Evolutionary conservation across 495 filamentous ascomycete species (phyloP).

Genomic region (Lophiotrema nucula): DNA sequence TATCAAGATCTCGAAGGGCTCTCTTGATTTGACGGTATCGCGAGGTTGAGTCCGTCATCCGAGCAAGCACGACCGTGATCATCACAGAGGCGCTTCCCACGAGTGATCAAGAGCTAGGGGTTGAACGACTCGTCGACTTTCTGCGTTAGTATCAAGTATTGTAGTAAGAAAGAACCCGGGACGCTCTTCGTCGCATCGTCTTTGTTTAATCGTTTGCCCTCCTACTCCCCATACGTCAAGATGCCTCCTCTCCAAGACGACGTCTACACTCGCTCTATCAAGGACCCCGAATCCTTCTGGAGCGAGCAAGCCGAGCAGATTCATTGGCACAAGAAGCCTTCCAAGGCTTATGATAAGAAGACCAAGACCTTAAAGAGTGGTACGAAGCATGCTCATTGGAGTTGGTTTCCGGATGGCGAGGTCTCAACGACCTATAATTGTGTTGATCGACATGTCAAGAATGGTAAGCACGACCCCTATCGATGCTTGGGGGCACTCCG

Average conservation of each 20-base stretch:
- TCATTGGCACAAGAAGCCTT: slow-evolving; percentile 75
- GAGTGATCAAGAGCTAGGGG: too few species aligned
- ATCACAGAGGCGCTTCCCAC: too few species aligned
- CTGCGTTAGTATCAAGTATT: too few species aligned
- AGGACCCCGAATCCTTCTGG: slow-evolving; percentile 74
- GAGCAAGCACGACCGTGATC: too few species aligned
- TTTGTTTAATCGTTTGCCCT: background rate
- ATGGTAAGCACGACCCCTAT: background rate
- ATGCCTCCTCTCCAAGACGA: slow-evolving; percentile 38
- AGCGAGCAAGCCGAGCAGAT: slow-evolving; percentile 67
- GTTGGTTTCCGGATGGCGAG: slow-evolving; percentile 86
- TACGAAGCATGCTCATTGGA: slow-evolving; percentile 61
- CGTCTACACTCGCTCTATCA: slow-evolving; percentile 49
- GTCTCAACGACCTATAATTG: slow-evolving; percentile 91
- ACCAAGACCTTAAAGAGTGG: slow-evolving; percentile 53
- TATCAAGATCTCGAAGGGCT: too few species aligned
- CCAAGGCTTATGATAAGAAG: slow-evolving; percentile 44
- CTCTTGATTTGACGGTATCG: too few species aligned
- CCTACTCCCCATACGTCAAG: background rate
- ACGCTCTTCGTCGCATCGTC: background rate
- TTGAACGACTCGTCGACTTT: too few species aligned
- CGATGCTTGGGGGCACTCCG: too few species aligned
- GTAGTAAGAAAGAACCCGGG: too few species aligned
- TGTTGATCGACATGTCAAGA: slow-evolving; percentile 75
- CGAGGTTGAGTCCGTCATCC: too few species aligned